Evolutionary conservation across 2,329 filamentous ascomycete genomes (phyloP).

Genomic region (Ophiosphaerella narmari): DNA sequence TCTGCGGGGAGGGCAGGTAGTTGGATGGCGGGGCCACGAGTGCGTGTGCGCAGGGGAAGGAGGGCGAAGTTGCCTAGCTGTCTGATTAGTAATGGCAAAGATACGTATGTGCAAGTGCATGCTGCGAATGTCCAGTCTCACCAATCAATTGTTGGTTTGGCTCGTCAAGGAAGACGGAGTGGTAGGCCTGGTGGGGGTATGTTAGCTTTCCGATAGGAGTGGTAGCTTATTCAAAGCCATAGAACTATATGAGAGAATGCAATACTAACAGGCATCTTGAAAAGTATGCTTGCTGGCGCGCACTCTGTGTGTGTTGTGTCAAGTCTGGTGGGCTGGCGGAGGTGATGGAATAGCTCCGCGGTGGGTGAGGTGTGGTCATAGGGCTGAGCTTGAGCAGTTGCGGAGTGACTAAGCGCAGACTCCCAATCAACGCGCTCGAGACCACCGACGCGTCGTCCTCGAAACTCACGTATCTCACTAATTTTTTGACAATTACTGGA

Average conservation of each 20-base stretch:
- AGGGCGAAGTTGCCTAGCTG: constrained; percentile 84
- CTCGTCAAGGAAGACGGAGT: constrained; percentile 92
- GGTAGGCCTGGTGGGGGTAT: constrained; percentile 75
- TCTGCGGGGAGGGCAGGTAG: constrained; percentile 63
- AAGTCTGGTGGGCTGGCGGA: constrained; percentile 27
- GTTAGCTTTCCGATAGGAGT: constrained; percentile 14
- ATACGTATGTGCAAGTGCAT: neutral
- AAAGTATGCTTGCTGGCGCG: constrained; percentile 22
- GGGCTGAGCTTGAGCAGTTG: constrained; percentile 35
- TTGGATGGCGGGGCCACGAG: constrained; percentile 90
- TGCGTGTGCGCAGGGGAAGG: constrained; percentile 91
- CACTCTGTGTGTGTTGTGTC: constrained; percentile 13
- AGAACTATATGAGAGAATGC: neutral
- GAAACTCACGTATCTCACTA: neutral
- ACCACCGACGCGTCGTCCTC: constrained; percentile 20
- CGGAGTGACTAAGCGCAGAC: constrained; percentile 35
- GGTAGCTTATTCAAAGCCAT: neutral
- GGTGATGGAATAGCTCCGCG: constrained; percentile 36
- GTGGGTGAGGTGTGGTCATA: constrained; percentile 34
- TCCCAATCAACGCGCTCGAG: constrained; percentile 44
- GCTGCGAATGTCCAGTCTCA: constrained; percentile 33
- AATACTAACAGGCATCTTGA: constrained; percentile 54
- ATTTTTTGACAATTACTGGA: neutral
- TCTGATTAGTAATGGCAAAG: neutral
- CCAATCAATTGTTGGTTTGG: constrained; percentile 69